phyloP scores from a whole-genome alignment of 148 eudicot genomes.

The Rhododendron henanense region DNA sequence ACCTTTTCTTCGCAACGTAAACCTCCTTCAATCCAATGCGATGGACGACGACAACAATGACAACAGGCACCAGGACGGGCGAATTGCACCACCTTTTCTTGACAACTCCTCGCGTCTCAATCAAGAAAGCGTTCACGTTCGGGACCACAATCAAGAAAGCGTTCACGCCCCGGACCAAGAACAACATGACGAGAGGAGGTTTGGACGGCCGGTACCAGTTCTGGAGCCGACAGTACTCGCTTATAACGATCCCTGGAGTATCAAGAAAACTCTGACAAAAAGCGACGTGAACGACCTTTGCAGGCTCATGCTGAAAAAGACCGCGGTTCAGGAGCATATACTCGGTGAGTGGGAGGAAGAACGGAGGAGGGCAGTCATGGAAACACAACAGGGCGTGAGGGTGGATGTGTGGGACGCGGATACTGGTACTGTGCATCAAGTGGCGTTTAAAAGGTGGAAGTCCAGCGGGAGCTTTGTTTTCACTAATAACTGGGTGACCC shows the following conservation, averaged over 20 bases:
- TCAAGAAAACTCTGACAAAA: not conserved
- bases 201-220: too few species aligned
- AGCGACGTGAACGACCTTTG: slow-evolving; percentile 2
- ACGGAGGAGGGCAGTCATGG: not conserved
- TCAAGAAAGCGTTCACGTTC: too few species aligned
- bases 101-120: too few species aligned
- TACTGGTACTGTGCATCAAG: not conserved
- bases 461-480: not conserved
- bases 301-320: not conserved
- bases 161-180: too few species aligned
- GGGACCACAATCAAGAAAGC: too few species aligned
- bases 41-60: too few species aligned
- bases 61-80: too few species aligned
- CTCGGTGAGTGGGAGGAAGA: not conserved
- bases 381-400: not conserved
- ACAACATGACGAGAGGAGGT: too few species aligned
- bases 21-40: too few species aligned
- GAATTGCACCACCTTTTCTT: too few species aligned
- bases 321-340: not conserved
- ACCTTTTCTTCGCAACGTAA: too few species aligned
- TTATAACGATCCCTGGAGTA: not conserved
- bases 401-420: not conserved
- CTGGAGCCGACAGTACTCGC: not conserved
- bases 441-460: not conserved
- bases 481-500: not conserved